phyloP scores from a whole-genome alignment of 192 early-diverging fungal genomes.

The Chytriomyces sp. region DNA sequence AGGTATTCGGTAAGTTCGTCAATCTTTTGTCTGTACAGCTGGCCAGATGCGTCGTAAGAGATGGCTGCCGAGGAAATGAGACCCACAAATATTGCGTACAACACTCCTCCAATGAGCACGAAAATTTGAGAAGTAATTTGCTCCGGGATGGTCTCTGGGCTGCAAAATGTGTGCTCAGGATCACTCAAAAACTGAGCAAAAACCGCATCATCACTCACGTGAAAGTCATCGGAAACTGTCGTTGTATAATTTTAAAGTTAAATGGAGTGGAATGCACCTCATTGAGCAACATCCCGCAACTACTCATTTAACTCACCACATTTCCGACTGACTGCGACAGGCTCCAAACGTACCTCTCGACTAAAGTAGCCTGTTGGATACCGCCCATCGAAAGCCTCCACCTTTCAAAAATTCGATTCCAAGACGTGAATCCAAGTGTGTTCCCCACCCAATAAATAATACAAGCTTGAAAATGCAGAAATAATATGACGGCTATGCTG shows the following conservation, averaged over 20 bases:
- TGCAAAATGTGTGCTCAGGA: background rate
- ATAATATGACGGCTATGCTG: constrained; percentile 2
- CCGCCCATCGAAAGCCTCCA: constrained; percentile 12
- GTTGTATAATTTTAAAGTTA: background rate
- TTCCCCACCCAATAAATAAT: constrained; percentile 20
- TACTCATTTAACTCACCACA: constrained; percentile 32
- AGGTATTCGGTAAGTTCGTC: constrained; percentile 42
- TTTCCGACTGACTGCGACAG: constrained; percentile 33
- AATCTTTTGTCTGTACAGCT: constrained; percentile 39
- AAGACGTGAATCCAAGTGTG: background rate
- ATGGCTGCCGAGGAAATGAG: constrained; percentile 11
- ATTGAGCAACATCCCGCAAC: background rate
- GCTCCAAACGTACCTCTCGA: constrained; percentile 17
- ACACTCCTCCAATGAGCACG: constrained; percentile 12
- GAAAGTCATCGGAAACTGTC: too few species aligned
- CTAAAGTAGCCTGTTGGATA: background rate
- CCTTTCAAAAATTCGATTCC: background rate
- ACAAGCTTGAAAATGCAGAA: constrained; percentile 40
- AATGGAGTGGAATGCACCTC: background rate
- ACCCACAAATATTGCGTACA: constrained; percentile 35
- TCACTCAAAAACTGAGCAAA: too few species aligned
- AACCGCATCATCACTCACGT: too few species aligned
- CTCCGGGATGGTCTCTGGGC: constrained; percentile 17
- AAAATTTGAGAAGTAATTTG: constrained; percentile 8
- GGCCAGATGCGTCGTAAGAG: constrained; percentile 18